Base-by-base conservation (phyloP, 805 yeast species). In the Candida nitratophila region DNA sequence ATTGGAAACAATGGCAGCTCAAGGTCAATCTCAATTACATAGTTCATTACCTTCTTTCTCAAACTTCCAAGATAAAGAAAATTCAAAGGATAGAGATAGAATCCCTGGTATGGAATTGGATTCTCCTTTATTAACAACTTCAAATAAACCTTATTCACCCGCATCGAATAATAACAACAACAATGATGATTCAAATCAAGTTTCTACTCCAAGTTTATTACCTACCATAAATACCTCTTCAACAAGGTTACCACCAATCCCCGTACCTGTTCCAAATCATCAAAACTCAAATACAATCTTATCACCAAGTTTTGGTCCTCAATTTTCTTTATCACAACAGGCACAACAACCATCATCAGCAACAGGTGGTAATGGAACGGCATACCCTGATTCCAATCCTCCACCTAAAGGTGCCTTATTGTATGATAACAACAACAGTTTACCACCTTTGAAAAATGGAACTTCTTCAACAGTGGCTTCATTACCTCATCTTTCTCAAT, bases 1-100 rank as follows among this genome's bases (percentile, higher is more conserved):
- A 14, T 53, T 67, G 39, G 73, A 68, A 46, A 64, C 64, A 16
- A 52, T 68, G 57, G 60, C 71, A 24, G 63, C 64, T 50, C 53
- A 61, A 42, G 47, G 31, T 27, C 50, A 24, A 47, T 41, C 39
- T 48, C 47, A 47, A 22, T 49, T 50, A 20, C 44, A 36, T 34
- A 59, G 12, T 20, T 10, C 14, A 9, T 34, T 34, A 17, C 37
- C 37, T n/a, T 34, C 37, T 7, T n/a, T 34, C 12, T 34, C 37
- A 19, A 34, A 17, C n/a, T 34, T 34, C 20, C 29, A 30, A 20
- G 35, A 39, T 16, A 27, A 30, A 17, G 19, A 17, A n/a, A 9
- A 12, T n/a, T 8, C 11, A 3, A 17, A 20, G 38, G 52, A 54
- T 40, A 50, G 54, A 45, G 44, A 53, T 44, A 54, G 51, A 46